Conservation (phyloP, 2,329 filamentous ascomycete species). For the Pleurostoma richardsiae region DNA sequence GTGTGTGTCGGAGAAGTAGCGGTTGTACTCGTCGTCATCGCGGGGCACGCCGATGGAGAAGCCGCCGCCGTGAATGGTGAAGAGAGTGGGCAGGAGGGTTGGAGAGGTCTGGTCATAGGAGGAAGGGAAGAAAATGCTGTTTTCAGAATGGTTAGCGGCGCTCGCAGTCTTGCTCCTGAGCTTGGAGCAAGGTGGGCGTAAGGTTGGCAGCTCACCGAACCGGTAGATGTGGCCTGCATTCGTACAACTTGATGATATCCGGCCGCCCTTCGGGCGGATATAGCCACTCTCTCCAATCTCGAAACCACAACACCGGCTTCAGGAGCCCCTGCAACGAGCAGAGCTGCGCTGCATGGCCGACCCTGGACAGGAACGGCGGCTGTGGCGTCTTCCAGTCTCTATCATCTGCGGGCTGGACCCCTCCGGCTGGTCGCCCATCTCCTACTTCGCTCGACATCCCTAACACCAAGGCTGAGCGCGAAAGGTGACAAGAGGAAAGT, state of each 20-base stretch:
- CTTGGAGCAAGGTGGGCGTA: neutral
- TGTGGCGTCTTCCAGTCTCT: slow-evolving; percentile 1
- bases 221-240: slow-evolving; percentile 4
- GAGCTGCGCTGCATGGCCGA: neutral
- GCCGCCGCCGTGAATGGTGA: slow-evolving; percentile 48
- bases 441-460: too few relatives aligned
- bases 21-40: slow-evolving; percentile 42
- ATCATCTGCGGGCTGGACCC: neutral
- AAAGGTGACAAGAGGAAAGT: too few relatives aligned
- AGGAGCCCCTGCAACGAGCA: slow-evolving; percentile 3
- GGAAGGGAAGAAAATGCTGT: slow-evolving; percentile 34
- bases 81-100: slow-evolving; percentile 31
- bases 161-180: too few relatives aligned
- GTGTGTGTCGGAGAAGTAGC: slow-evolving; percentile 30
- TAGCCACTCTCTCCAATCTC: slow-evolving; percentile 1
- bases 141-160: too few relatives aligned
- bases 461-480: too few relatives aligned
- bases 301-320: slow-evolving; percentile 1
- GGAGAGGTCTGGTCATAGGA: slow-evolving; percentile 23
- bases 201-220: slow-evolving; percentile 2
- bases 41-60: slow-evolving; percentile 36
- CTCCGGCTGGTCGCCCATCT: neutral
- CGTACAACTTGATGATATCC: slow-evolving; percentile 6
- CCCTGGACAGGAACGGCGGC: slow-evolving; percentile 3
- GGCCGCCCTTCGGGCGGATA: slow-evolving; percentile 1